Conservation (phyloP, 345 rosid species). For the Triadica sebifera region DNA sequence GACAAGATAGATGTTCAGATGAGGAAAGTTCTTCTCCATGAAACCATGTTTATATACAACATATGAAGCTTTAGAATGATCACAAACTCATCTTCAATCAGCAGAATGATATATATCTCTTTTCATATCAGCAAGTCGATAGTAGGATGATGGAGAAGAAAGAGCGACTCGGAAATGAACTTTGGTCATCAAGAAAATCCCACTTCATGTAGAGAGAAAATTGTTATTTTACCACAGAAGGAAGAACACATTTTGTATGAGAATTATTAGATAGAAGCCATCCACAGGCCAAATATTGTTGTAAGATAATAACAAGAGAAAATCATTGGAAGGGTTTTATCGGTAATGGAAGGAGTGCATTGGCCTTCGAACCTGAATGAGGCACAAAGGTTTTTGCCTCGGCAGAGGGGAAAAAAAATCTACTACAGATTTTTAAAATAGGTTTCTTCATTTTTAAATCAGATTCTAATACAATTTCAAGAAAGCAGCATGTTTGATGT, state of each 20-base stretch:
- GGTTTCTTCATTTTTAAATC: constrained; percentile 6
- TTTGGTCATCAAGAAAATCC: background rate
- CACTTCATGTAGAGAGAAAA: background rate
- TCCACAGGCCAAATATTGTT: background rate
- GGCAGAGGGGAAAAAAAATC: background rate
- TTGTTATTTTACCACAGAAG: background rate
- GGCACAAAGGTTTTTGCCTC: background rate
- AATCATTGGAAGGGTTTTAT: background rate
- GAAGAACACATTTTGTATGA: constrained; percentile 4
- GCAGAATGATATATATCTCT: background rate
- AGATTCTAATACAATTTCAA: constrained; percentile 10
- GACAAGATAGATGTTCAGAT: constrained; percentile 71
- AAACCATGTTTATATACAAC: constrained; percentile 25
- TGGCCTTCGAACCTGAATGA: background rate
- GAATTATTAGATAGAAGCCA: constrained; percentile 7
- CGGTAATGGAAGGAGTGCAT: too few relatives aligned
- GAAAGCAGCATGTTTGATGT: too few relatives aligned
- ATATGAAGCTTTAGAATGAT: background rate
- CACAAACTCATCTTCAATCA: background rate
- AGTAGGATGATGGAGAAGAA: constrained; percentile 1
- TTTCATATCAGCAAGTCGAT: background rate
- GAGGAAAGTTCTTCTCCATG: constrained; percentile 78
- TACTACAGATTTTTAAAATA: background rate
- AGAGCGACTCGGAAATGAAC: background rate
- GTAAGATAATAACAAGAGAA: background rate